Percentiles rank a stretch among this genome's conserved stretches.
These are phyloP conservation scores for Fusarium globosum DNA, from an alignment of 2,329 filamentous ascomycete species.

Conservation along the genomic window DNA sequence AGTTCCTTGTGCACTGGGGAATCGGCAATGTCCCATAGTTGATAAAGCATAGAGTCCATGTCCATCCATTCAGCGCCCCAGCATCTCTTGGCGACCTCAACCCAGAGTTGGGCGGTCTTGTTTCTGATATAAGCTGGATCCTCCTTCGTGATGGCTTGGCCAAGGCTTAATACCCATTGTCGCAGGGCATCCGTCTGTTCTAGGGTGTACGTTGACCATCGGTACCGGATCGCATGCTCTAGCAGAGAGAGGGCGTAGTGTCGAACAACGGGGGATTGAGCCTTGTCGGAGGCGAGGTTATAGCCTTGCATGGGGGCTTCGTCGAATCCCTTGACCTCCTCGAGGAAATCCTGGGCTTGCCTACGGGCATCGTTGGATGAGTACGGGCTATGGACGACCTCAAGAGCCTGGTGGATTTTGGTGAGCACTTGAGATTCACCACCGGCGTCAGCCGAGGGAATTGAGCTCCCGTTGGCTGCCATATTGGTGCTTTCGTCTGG, in stretches of 20 bases:
- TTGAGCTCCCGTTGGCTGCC: slow-evolving; percentile 53
- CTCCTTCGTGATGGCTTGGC: slow-evolving; percentile 73
- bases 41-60: slow-evolving; percentile 87
- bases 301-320: slow-evolving; percentile 89
- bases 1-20: slow-evolving; percentile 80
- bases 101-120: slow-evolving; percentile 95
- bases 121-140: slow-evolving; percentile 89
- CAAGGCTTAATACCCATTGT: slow-evolving; percentile 82
- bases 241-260: slow-evolving; percentile 95
- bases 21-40: slow-evolving; percentile 80
- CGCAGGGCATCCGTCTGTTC: slow-evolving; percentile 77
- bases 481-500: slow-evolving; percentile 40
- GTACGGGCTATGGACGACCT: slow-evolving; percentile 85
- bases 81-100: slow-evolving; percentile 90
- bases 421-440: slow-evolving; percentile 62
- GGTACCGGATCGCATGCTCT: slow-evolving; percentile 88
- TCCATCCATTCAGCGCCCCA: slow-evolving; percentile 96
- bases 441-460: slow-evolving; percentile 50
- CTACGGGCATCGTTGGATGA: slow-evolving; percentile 84
- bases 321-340: slow-evolving; percentile 81
- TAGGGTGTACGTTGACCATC: slow-evolving; percentile 78
- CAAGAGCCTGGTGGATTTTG: slow-evolving; percentile 84
- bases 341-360: slow-evolving; percentile 86
- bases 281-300: slow-evolving; percentile 78
- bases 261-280: slow-evolving; percentile 83